These are phyloP conservation scores for Laguncularia racemosa DNA, from an alignment of 345 rosid species.

Conservation along the genomic window DNA sequence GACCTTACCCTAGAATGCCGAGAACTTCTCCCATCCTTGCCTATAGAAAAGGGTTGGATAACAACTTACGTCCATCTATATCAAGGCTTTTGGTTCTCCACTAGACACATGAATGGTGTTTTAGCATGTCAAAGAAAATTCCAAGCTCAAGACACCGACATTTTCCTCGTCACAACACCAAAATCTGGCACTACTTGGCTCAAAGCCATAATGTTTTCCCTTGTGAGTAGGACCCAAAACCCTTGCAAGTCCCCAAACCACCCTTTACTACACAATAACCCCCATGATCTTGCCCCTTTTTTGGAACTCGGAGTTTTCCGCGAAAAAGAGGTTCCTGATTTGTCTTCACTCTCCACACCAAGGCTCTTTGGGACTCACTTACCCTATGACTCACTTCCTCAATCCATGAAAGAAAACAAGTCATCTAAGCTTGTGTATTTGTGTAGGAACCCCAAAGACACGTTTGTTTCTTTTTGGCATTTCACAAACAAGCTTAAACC, in stretches of 20 bases:
- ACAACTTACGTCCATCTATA: neutral
- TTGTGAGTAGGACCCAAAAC: conserved; percentile 3
- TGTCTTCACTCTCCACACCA: neutral
- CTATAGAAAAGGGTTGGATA: conserved; percentile 4
- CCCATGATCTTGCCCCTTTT: conserved; percentile 11
- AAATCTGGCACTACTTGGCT: conserved; percentile 21
- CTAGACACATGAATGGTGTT: conserved; percentile 3
- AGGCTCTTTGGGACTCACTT: conserved; percentile 10
- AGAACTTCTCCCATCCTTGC: conserved; percentile 7
- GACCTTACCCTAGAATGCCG: conserved; percentile 7
- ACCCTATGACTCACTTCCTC: conserved; percentile 7
- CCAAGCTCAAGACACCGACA: conserved; percentile 8
- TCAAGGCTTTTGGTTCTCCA: conserved; percentile 10
- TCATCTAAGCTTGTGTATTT: conserved; percentile 13
- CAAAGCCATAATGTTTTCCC: conserved; percentile 14
- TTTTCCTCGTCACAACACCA: conserved; percentile 13
- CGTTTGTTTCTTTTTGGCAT: conserved; percentile 11
- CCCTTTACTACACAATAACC: conserved; percentile 3
- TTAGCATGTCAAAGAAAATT: conserved; percentile 6
- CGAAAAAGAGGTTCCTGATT: neutral
- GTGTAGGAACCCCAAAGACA: conserved; percentile 19
- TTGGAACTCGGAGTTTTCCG: neutral
- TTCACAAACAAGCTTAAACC: conserved; percentile 8
- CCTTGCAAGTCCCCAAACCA: neutral
- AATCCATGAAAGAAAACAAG: neutral